These are phyloP conservation scores for Podochytrium sp. DNA, from an alignment of 192 early-diverging fungal genomes.

Conservation along the genomic window DNA sequence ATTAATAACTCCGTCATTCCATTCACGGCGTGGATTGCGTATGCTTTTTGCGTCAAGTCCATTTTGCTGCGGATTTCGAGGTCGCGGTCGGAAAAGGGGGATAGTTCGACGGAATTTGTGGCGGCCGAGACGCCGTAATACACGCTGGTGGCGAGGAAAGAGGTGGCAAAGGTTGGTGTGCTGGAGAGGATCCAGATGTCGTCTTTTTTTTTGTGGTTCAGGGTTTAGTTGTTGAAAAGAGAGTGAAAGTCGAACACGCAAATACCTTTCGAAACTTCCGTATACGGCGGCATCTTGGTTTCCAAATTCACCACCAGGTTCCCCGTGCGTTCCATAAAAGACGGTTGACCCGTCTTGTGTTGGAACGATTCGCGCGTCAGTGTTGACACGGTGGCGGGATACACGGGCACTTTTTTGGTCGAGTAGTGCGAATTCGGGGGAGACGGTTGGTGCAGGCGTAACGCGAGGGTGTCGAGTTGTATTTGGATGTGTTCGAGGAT, in stretches of 20 bases:
- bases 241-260: neutral
- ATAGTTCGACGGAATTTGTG: constrained; percentile 23
- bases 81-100: neutral
- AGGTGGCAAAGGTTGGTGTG: constrained; percentile 5
- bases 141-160: constrained; percentile 25
- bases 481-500: constrained; percentile 29
- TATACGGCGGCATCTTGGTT: neutral
- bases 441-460: neutral
- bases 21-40: constrained; percentile 8
- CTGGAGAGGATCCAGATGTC: constrained; percentile 43
- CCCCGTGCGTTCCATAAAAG: neutral
- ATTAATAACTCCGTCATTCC: constrained; percentile 23
- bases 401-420: neutral
- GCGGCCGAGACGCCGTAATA: constrained; percentile 33
- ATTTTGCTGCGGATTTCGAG: neutral
- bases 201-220: constrained; percentile 17
- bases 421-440: neutral
- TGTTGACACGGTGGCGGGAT: neutral
- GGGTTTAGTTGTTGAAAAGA: neutral
- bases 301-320: neutral
- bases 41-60: neutral
- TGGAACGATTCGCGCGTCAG: constrained; percentile 8
- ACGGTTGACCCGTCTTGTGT: neutral
- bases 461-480: constrained; percentile 21
- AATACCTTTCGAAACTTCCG: constrained; percentile 4